Conservation (phyloP, 371 early-diverging fungal species). For the Parasitella parasitica region DNA sequence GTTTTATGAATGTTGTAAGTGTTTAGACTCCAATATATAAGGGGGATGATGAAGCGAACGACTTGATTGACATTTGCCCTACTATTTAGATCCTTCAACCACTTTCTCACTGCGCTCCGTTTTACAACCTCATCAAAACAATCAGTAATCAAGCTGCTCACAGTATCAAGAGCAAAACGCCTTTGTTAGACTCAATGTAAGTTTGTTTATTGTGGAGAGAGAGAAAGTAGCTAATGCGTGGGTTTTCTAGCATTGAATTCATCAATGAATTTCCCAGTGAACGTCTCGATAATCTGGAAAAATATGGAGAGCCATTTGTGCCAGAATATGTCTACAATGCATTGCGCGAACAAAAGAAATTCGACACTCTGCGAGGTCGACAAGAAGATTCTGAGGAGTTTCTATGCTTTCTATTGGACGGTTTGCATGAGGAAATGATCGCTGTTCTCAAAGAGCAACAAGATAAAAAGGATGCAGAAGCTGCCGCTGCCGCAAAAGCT, state of each 20-base stretch:
- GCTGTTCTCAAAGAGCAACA: slow-evolving; percentile 33
- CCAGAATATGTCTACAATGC: slow-evolving; percentile 94
- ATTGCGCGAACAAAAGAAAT: slow-evolving; percentile 72
- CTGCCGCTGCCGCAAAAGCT: slow-evolving; percentile 10
- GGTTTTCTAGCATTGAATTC: slow-evolving; percentile 65
- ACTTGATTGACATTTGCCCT: neutral
- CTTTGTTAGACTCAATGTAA: slow-evolving; percentile 83
- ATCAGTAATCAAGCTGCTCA: slow-evolving; percentile 67
- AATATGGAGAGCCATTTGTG: slow-evolving; percentile 79
- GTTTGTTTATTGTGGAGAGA: slow-evolving; percentile 12
- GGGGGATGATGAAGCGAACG: too few species aligned
- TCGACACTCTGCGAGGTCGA: slow-evolving; percentile 84
- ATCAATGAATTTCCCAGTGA: slow-evolving; percentile 70
- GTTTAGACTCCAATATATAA: neutral
- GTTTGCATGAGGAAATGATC: slow-evolving; percentile 91
- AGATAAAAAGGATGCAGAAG: slow-evolving; percentile 25
- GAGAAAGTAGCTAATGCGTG: too few species aligned
- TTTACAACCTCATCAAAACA: slow-evolving; percentile 78
- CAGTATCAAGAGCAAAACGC: slow-evolving; percentile 74
- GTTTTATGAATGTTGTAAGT: slow-evolving; percentile 92
- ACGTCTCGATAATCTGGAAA: slow-evolving; percentile 38
- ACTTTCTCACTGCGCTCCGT: slow-evolving; percentile 84
- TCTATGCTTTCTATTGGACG: slow-evolving; percentile 88
- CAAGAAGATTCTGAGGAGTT: slow-evolving; percentile 99
- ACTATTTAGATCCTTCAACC: slow-evolving; percentile 76